These are phyloP conservation scores for Knoxdaviesia proteae DNA, from an alignment of 2,329 filamentous ascomycete species.

Conservation along the genomic window DNA sequence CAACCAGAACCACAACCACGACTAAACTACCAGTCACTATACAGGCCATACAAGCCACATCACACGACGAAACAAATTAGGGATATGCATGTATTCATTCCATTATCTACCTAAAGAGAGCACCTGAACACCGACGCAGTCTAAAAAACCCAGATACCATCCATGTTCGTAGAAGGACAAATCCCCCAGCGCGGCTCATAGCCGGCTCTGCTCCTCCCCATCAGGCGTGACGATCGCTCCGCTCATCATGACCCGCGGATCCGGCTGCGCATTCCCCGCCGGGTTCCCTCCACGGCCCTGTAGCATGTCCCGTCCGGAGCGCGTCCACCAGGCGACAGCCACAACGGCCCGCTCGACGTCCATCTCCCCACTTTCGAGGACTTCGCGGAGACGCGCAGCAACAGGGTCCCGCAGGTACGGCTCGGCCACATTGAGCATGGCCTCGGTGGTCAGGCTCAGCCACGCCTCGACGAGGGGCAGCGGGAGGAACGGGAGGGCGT, in stretches of 20 bases:
- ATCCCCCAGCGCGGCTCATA: no score
- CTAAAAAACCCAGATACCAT: no score
- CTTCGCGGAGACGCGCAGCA: conserved; percentile 57
- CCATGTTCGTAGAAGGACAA: no score
- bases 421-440: conserved; percentile 44
- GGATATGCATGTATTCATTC: no score
- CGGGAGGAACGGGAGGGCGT: conserved; percentile 55
- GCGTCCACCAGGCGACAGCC: conserved; percentile 68
- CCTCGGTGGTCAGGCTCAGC: conserved; percentile 49
- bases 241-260: conserved; percentile 25
- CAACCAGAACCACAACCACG: no score
- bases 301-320: conserved; percentile 31
- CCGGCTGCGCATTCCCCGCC: conserved; percentile 2
- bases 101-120: no score
- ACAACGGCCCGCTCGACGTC: conserved; percentile 65
- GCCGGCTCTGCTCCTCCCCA: no score
- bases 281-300: conserved; percentile 10
- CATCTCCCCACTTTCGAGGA: conserved; percentile 65
- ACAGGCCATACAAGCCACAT: no score
- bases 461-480: conserved; percentile 56
- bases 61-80: no score
- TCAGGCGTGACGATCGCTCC: conserved; percentile 15
- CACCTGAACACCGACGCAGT: no score
- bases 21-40: no score
- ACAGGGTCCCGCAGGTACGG: conserved; percentile 39